Conservation (phyloP, 352 stramenopile genomes). For the Pythium monospermum region DNA sequence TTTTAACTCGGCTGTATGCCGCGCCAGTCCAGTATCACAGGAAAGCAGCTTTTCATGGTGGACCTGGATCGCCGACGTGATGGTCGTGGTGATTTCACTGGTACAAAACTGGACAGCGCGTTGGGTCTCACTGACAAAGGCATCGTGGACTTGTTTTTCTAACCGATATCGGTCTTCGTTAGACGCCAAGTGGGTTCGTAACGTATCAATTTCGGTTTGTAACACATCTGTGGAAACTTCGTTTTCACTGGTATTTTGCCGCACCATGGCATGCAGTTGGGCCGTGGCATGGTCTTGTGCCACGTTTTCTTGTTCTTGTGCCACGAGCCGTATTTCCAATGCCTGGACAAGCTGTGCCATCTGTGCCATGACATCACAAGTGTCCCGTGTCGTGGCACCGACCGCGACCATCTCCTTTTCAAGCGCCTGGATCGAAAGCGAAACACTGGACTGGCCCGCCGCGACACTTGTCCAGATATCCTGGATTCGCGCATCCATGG, state of each 20-base stretch:
- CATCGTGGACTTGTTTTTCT: constrained; percentile 20
- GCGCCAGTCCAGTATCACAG: constrained; percentile 23
- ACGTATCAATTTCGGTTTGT: constrained; percentile 20
- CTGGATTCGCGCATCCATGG: constrained; percentile 40
- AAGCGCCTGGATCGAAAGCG: constrained; percentile 34
- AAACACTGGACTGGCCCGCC: constrained; percentile 26
- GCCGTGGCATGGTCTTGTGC: constrained; percentile 13
- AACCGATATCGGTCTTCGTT: constrained; percentile 9
- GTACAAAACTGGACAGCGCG: constrained; percentile 27
- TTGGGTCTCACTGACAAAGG: constrained; percentile 26
- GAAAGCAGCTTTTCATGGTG: constrained; percentile 32
- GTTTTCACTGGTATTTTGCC: constrained; percentile 22
- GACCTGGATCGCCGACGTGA: constrained; percentile 21
- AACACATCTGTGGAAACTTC: constrained; percentile 25
- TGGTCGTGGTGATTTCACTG: constrained; percentile 21
- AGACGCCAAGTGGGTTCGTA: constrained; percentile 18
- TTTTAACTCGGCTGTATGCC: constrained; percentile 32
- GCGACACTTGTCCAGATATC: constrained; percentile 52
- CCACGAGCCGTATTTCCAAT: constrained; percentile 2
- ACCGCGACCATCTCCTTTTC: constrained; percentile 45
- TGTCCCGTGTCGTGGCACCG: constrained; percentile 33
- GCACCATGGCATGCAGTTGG: constrained; percentile 25
- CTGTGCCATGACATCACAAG: constrained; percentile 4
- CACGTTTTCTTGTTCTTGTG: constrained; percentile 21
- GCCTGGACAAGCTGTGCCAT: not conserved